Evolutionary conservation across 2,329 filamentous ascomycete species (phyloP).

Genomic region (Tolypocladium pustulatum): DNA sequence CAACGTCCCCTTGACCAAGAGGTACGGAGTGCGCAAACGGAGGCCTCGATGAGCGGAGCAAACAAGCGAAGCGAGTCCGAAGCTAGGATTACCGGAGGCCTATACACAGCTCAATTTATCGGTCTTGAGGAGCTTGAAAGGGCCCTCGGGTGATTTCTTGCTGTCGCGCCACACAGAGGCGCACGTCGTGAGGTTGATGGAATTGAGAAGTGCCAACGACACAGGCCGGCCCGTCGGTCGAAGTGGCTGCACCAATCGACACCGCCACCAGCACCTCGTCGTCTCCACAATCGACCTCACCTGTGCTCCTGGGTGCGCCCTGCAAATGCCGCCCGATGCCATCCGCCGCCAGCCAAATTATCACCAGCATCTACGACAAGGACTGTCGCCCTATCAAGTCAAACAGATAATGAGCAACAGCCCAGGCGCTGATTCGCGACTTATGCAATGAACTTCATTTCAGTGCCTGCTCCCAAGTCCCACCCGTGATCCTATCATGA

Average conservation of each 20-base stretch:
- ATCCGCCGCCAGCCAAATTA: background rate
- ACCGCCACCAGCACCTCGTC: background rate
- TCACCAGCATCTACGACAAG: background rate
- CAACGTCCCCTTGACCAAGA: background rate
- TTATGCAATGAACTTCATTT: conserved; percentile 16
- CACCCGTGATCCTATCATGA: conserved; percentile 23
- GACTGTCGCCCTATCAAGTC: background rate
- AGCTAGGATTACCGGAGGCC: background rate
- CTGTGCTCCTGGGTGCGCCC: background rate
- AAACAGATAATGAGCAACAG: background rate
- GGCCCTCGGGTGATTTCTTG: background rate
- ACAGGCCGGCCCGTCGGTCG: background rate
- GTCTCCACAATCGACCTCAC: background rate
- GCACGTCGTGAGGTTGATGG: background rate
- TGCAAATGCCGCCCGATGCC: background rate
- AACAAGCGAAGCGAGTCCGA: background rate
- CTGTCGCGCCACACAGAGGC: background rate
- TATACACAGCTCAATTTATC: background rate
- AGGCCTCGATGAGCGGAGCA: background rate
- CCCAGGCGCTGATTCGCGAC: background rate
- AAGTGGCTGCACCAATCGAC: background rate
- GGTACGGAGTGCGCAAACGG: background rate
- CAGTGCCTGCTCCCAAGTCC: conserved; percentile 18
- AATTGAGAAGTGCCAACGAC: background rate
- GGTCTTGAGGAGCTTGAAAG: background rate